Evolutionary conservation across 2,329 filamentous ascomycete species (phyloP).

Genomic region (Botryotinia convoluta): DNA sequence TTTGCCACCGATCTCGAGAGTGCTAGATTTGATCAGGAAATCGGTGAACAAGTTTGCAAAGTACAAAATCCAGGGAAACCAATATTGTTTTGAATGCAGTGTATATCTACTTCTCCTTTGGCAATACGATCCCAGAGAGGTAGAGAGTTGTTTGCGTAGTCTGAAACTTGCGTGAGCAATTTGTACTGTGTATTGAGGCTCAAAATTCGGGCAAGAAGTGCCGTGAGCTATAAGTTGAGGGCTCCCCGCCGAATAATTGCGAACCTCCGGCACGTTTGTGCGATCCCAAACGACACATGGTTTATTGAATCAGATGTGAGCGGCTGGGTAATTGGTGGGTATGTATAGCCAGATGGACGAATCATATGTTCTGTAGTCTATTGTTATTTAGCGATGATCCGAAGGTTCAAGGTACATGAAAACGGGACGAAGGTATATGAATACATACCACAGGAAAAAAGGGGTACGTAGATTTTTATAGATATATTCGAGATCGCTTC

Average conservation of each 20-base stretch:
- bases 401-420: constrained; percentile 26
- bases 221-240: constrained; percentile 18
- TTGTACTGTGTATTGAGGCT: constrained; percentile 13
- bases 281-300: constrained; percentile 18
- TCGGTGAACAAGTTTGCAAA: not conserved
- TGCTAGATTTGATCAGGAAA: not conserved
- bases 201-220: not conserved
- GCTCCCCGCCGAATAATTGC: not conserved
- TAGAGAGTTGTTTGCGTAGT: not conserved
- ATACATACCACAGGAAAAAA: constrained; percentile 8
- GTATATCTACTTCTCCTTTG: not conserved
- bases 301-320: constrained; percentile 23
- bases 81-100: not conserved
- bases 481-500: constrained; percentile 2
- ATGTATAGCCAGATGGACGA: constrained; percentile 28
- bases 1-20: not conserved
- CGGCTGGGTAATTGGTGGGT: constrained; percentile 19
- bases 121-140: not conserved
- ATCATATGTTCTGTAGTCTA: constrained; percentile 27
- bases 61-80: not conserved
- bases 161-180: not conserved
- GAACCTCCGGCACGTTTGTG: not conserved
- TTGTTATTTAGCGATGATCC: constrained; percentile 32
- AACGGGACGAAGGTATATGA: not conserved
- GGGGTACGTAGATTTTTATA: not conserved